Conservation (phyloP, 1,139 yeast genomes). For the Pichia cactophila region DNA sequence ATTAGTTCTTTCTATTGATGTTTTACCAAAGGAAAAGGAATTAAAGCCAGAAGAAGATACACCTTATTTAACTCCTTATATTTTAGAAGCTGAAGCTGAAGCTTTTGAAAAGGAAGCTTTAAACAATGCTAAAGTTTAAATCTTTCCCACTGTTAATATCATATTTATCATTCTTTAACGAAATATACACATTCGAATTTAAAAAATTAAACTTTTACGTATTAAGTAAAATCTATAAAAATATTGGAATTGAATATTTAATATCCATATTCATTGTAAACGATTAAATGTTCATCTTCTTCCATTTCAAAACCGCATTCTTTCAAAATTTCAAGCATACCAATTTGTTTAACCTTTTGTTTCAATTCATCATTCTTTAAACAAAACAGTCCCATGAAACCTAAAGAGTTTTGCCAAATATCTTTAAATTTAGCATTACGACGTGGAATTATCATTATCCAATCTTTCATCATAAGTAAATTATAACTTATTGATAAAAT, state of each 20-base stretch:
- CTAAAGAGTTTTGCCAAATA: conserved; percentile 63
- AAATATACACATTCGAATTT: neutral
- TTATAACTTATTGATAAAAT: conserved; percentile 53
- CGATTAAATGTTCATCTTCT: conserved; percentile 35
- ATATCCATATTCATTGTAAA: conserved; percentile 40
- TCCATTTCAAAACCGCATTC: conserved; percentile 57
- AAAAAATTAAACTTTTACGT: too few species aligned
- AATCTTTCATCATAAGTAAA: conserved; percentile 68
- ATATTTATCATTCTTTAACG: neutral
- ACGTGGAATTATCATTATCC: conserved; percentile 86
- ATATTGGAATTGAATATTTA: conserved; percentile 13
- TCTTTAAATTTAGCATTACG: conserved; percentile 40
- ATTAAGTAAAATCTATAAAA: too few species aligned
- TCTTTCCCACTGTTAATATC: neutral
- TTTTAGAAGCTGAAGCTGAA: conserved; percentile 92
- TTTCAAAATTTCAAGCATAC: conserved; percentile 42
- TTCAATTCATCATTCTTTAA: conserved; percentile 59
- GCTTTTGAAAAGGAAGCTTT: conserved; percentile 80
- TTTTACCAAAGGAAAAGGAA: conserved; percentile 76
- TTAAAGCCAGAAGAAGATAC: conserved; percentile 77
- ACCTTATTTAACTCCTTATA: conserved; percentile 79
- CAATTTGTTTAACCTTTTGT: conserved; percentile 34
- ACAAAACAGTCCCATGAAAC: conserved; percentile 67
- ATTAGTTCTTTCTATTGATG: conserved; percentile 72
- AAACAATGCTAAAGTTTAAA: conserved; percentile 52